Base-by-base conservation (phyloP, 192 early-diverging fungal genomes). In the Rhizophlyctis rosea region DNA sequence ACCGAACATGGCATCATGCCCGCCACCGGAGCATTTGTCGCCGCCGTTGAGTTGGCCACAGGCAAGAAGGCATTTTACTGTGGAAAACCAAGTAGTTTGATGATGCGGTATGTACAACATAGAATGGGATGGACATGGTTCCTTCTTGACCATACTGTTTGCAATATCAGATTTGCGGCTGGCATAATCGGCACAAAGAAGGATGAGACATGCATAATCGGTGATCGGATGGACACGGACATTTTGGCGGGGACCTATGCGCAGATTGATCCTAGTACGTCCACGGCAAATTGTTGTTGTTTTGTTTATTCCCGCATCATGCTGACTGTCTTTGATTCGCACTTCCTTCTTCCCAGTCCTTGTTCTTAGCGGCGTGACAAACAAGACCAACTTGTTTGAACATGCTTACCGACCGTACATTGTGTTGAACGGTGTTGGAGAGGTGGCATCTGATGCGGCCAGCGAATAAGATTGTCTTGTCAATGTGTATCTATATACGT, bases 141-240 rank as follows among this genome's bases (percentile, higher is more conserved):
- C n/a, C n/a, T n/a, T n/a, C n/a, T n/a, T n/a, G n/a, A n/a, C n/a
- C n/a, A n/a, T n/a, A n/a, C n/a, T n/a, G n/a, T n/a, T n/a, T n/a
- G n/a, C n/a, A n/a, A 13, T 44, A 13, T 44, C 18, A 24, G 57
- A 25, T 84, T 77, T 57, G 84, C 84, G 14, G 81, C 82, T 54
- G 60, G 49, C 44, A 78, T 79, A 11, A 66, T 86, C 28, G 80
- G 80, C 27, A 62, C 76, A 23, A 61, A 48, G 57, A 79, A 83
- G 60, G 66, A 76, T 31, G 82, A 84, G 31, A 84, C 80, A 21
- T 84, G 81, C 64, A 84, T 86, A 31, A 77, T 86, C 66, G 84
- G 84, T 54, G 84, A 86, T 61, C 79, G 84, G 49, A 82, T 86
- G 80, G 82, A 86, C 65, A 86, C 84, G 51, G 84, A 86, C 51